Conservation (phyloP, 768 basidiomycete genomes). For the Tylopilus subfusipes region DNA sequence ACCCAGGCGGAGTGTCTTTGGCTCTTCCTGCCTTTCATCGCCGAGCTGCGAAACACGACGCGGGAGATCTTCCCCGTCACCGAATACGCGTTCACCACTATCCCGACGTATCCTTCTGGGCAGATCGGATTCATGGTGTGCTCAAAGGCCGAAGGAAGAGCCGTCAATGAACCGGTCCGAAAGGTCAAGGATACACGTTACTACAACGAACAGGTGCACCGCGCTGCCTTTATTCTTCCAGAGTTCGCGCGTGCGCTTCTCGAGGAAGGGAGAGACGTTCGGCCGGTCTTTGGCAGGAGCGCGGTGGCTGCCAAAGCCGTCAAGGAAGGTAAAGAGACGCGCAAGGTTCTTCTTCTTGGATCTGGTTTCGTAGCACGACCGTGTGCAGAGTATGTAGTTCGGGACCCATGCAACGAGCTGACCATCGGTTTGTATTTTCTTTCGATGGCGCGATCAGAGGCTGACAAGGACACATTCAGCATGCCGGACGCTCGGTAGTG, state of each 20-base stretch:
- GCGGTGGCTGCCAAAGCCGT: slow-evolving; percentile 41
- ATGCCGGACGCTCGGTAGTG: slow-evolving; percentile 81
- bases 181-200: slow-evolving; percentile 70
- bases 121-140: slow-evolving; percentile 94
- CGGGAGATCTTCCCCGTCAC: slow-evolving; percentile 71
- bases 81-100: slow-evolving; percentile 93
- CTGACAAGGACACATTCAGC: slow-evolving; percentile 42
- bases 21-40: slow-evolving; percentile 88
- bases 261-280: slow-evolving; percentile 65
- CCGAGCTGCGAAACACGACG: slow-evolving; percentile 65
- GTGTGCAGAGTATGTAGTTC: slow-evolving; percentile 88
- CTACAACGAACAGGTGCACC: slow-evolving; percentile 82
- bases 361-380: slow-evolving; percentile 94
- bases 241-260: slow-evolving; percentile 80
- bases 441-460: neutral
- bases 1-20: slow-evolving; percentile 96
- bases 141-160: slow-evolving; percentile 68
- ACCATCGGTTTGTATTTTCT: slow-evolving; percentile 65
- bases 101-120: slow-evolving; percentile 98
- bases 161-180: slow-evolving; percentile 71
- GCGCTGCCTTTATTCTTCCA: slow-evolving; percentile 80
- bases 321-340: slow-evolving; percentile 49
- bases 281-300: slow-evolving; percentile 72
- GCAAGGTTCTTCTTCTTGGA: slow-evolving; percentile 81
- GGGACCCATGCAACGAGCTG: slow-evolving; percentile 74